Evolutionary conservation across 1,139 yeast genomes (phyloP).

Genomic region (Scheffersomyces parashehatae): DNA sequence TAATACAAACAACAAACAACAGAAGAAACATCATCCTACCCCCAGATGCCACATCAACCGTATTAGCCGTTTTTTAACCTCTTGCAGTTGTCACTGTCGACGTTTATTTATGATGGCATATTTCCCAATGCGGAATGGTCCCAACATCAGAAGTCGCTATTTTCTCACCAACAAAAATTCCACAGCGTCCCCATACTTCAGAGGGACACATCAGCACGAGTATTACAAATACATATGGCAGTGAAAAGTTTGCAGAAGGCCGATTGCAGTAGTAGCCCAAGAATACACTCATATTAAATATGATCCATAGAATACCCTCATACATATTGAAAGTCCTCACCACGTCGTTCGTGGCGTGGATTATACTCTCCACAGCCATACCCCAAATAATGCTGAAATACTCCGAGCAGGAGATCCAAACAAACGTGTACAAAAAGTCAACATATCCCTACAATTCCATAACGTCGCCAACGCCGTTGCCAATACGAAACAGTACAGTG

Average conservation of each 20-base stretch:
- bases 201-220: no score
- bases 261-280: no score
- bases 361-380: constrained; percentile 38
- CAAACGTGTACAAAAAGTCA: constrained; percentile 21
- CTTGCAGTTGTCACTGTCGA: no score
- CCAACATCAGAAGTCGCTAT: neutral
- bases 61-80: no score
- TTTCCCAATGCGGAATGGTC: neutral
- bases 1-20: no score
- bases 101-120: neutral
- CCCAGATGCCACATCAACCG: no score
- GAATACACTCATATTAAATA: neutral
- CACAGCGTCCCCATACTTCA: no score
- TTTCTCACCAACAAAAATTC: no score
- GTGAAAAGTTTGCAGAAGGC: no score
- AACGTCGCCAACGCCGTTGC: constrained; percentile 36
- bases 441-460: constrained; percentile 40
- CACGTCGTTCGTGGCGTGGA: constrained; percentile 37
- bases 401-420: constrained; percentile 27
- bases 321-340: constrained; percentile 14
- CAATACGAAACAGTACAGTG: constrained; percentile 33
- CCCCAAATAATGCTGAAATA: constrained; percentile 39
- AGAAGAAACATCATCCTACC: no score
- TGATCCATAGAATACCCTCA: constrained; percentile 18
- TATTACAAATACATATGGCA: no score